Evolutionary conservation across 805 yeast species (phyloP), one percentile per base, ranked within the genome.

Genomic region (Candida montana): DNA sequence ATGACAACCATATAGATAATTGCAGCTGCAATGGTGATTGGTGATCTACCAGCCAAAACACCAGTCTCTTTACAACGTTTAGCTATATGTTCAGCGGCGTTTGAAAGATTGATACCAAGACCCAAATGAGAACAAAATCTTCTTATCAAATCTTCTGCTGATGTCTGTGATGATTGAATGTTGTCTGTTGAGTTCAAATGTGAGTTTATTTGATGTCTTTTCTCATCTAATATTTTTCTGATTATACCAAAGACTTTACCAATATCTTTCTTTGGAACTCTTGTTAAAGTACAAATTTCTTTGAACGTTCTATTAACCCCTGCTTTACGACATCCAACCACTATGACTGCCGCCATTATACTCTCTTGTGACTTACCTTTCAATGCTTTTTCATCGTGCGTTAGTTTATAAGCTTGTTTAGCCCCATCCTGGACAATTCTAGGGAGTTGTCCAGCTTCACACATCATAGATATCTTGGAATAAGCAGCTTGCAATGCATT

Each of bases 401-500:
- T 95, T 42, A 90, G 64, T 60, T 90, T 89, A 62, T 85, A 93
- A 20, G 95, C 96, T 64, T 93, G 97, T 60, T 93, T 93, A 21
- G 98, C 96, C 51, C 96, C 95, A 63, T 93, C 98, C 58, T 89
- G 96, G 4, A 93, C 98, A 48, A 93, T 87, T 57, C 86, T 83
- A 10, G 99, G 97, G 40, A 91, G 66, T 60, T 89, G 93, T 51
- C 87, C 93, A 11, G 96, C 97, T 60, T 93, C 99, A 64, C 98
- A 93, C 83, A 93, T 83, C 68, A 88, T 95, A 2, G 96, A 81
- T 31, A 91, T 89, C 62, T 82, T 85, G 15, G 93, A 81, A 64
- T 83, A 93, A 2, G 97, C 97, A 1, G 90, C 77, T 46, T 89
- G 85, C 38, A 91, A 70, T 20, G 88, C 93, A 49, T 84, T 83